phyloP scores from a whole-genome alignment of 1,284 basidiomycete species.

The Rhodotorula sp. region DNA sequence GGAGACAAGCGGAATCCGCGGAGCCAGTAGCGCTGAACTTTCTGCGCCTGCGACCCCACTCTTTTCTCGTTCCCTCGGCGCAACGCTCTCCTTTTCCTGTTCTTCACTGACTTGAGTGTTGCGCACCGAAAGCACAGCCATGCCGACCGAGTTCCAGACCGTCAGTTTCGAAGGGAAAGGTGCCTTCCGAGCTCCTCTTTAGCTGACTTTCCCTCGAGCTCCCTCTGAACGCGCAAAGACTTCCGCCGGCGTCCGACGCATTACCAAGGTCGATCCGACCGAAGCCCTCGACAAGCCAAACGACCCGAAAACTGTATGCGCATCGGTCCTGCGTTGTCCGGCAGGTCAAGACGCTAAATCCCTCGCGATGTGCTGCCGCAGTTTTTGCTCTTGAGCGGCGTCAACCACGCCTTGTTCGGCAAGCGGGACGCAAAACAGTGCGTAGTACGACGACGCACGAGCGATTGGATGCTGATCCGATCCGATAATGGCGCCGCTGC shows the following conservation, averaged over 20 bases:
- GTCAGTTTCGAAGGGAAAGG: neutral
- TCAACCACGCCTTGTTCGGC: conserved; percentile 44
- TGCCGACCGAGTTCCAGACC: conserved; percentile 25
- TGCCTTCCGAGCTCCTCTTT: no score
- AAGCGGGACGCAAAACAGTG: conserved; percentile 40
- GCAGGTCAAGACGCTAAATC: neutral
- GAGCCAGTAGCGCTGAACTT: neutral
- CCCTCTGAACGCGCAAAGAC: conserved; percentile 12
- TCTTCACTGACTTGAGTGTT: neutral
- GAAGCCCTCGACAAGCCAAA: conserved; percentile 26
- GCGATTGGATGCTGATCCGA: no score
- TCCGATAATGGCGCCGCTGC: neutral
- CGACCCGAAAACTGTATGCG: conserved; percentile 31
- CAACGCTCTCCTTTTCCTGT: neutral
- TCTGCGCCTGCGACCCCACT: neutral
- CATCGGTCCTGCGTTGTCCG: neutral
- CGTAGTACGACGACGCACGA: neutral
- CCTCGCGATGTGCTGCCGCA: neutral
- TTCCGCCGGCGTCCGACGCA: conserved; percentile 35
- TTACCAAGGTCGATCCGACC: conserved; percentile 39
- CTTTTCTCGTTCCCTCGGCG: neutral
- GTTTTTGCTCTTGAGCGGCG: conserved; percentile 40
- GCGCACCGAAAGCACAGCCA: neutral
- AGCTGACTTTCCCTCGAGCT: neutral
- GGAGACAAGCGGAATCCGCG: no score